Evolutionary conservation across 129 eudicot genomes (phyloP), one percentile per base, ranked within the genome.

Genomic region (Artemisia argyi): DNA sequence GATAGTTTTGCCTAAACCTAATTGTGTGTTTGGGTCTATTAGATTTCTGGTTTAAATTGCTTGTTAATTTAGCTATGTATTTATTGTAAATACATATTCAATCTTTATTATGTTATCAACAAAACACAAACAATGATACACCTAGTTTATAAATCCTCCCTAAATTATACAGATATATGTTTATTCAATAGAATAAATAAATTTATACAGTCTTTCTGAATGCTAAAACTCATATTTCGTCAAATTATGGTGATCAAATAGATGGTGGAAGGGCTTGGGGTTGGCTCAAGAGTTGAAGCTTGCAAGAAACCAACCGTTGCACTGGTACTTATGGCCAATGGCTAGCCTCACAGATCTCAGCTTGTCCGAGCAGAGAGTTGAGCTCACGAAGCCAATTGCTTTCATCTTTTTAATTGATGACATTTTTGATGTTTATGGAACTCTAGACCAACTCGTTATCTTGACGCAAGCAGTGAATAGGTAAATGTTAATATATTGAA

Each of bases 271-370:
- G 15, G 85, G 65, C 3, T 56, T 90, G 42, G 84, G 83, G 2
- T 67, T 87, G 66, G 69, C 78, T 14, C 5, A 80, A 69, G 82
- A 84, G 35, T 39, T 90, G 24, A 79, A 90, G 67, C 61, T 71
- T 55, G 91, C 87, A 0, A 81, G 97, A 76, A 69, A 77, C 73
- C 81, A 87, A 71, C 97, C 97, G 5, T 11, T 85, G 14, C 88
- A 90, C 52, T 90, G 94, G 94, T 83, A 85, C 72, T 65, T 85
- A 32, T 87, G 96, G 93, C 69, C 91, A 11, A 84, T 85, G 90
- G 91, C 85, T 2, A n/a, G 66, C 57, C 84, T 90, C 19, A 67
- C 67, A 0, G 85, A 83, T 68, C 83, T 81, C 2, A 66, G 75
- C 58, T 58, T 87, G 32, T 83, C 85, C 0, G 70, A 69, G 59